Conservation (phyloP, 768 basidiomycete genomes). For the Tubosaeta sp. region DNA sequence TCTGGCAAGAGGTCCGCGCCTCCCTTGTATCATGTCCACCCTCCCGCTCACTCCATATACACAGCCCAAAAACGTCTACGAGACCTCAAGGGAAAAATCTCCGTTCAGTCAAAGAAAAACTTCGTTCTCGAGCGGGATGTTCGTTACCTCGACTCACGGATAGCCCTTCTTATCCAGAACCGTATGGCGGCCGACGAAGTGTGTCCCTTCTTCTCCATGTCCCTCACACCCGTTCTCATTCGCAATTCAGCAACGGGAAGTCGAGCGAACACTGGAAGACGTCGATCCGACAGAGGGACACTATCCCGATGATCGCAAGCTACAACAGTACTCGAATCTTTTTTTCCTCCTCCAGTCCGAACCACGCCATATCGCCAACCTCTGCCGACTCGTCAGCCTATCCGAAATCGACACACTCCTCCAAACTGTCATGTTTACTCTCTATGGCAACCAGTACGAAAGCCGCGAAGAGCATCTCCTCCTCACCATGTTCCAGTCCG, state of each 20-base stretch:
- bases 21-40: not conserved
- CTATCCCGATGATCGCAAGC: slow-evolving; percentile 90
- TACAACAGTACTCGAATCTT: slow-evolving; percentile 96
- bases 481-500: slow-evolving; percentile 99
- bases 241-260: slow-evolving; percentile 77
- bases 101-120: slow-evolving; percentile 99
- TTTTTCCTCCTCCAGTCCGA: slow-evolving; percentile 99
- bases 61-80: slow-evolving; percentile 94
- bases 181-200: slow-evolving; percentile 96
- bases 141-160: slow-evolving; percentile 94
- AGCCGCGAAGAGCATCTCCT: slow-evolving; percentile 96
- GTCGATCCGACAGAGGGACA: slow-evolving; percentile 89
- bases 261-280: slow-evolving; percentile 93
- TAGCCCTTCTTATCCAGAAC: slow-evolving; percentile 96
- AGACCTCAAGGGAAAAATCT: slow-evolving; percentile 95
- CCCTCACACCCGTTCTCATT: slow-evolving; percentile 1
- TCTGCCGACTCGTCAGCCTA: slow-evolving; percentile 93
- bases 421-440: slow-evolving; percentile 99
- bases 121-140: slow-evolving; percentile 99
- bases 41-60: not conserved
- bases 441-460: slow-evolving; percentile 99
- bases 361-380: slow-evolving; percentile 92
- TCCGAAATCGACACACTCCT: slow-evolving; percentile 98
- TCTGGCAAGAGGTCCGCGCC: slow-evolving; percentile 75
- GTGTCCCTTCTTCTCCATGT: slow-evolving; percentile 22